Percentiles rank a stretch among this genome's conserved stretches.
phyloP scores from a whole-genome alignment of 768 basidiomycete genomes.

The Lactarius akahatsu region DNA sequence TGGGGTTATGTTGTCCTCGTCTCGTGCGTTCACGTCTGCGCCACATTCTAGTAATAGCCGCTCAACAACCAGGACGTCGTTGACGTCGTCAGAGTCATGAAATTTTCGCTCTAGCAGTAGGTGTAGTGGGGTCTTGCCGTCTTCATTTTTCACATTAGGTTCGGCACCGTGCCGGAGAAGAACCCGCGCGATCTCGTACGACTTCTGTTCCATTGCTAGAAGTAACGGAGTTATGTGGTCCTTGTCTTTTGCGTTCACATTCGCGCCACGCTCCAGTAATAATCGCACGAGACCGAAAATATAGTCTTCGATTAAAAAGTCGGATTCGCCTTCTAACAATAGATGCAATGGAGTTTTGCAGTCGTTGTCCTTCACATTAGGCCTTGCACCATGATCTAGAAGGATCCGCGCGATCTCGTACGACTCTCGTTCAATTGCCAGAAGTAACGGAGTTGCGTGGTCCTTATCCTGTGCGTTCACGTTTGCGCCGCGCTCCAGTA shows the following conservation, averaged over 20 bases:
- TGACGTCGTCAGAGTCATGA: not conserved
- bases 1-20: no score
- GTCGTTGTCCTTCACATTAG: not conserved
- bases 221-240: no score
- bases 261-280: no score
- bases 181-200: no score
- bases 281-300: no score
- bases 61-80: not conserved
- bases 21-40: not conserved
- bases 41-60: not conserved
- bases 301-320: not conserved
- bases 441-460: not conserved
- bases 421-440: not conserved
- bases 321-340: not conserved
- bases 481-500: not conserved
- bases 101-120: not conserved
- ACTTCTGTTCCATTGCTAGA: no score
- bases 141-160: not conserved
- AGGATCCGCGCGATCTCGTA: not conserved
- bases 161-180: not conserved
- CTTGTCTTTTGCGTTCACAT: no score
- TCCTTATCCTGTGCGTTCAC: not conserved
- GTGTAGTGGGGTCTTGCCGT: no score
- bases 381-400: not conserved
- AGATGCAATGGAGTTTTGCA: not conserved